phyloP scores from a whole-genome alignment of 2,329 filamentous ascomycete genomes.

The Fusarium devonianum region DNA sequence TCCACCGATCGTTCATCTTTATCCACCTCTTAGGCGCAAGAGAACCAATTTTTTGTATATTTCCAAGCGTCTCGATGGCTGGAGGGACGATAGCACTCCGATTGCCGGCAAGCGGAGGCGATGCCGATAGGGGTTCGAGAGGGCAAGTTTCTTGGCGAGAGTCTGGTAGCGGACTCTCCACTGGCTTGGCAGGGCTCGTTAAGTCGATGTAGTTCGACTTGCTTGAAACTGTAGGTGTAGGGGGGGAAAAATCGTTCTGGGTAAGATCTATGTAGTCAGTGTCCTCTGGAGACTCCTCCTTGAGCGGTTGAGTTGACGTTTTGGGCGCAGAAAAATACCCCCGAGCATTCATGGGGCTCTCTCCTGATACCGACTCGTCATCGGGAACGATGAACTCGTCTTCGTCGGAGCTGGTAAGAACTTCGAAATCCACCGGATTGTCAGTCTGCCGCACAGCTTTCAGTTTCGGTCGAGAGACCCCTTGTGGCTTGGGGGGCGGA shows the following conservation, averaged over 20 bases:
- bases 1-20: slow-evolving; percentile 41
- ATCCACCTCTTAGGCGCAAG: slow-evolving; percentile 36
- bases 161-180: background rate
- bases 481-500: slow-evolving; percentile 49
- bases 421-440: slow-evolving; percentile 52
- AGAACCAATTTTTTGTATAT: slow-evolving; percentile 36
- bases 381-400: slow-evolving; percentile 59
- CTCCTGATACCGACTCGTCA: slow-evolving; percentile 10
- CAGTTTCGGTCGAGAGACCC: slow-evolving; percentile 28
- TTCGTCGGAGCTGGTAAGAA: slow-evolving; percentile 60
- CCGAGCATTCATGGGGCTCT: slow-evolving; percentile 12
- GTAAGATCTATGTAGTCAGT: slow-evolving; percentile 43
- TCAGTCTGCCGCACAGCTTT: slow-evolving; percentile 5
- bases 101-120: background rate
- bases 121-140: background rate
- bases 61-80: slow-evolving; percentile 34
- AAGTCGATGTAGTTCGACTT: slow-evolving; percentile 37
- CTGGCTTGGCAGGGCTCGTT: slow-evolving; percentile 33
- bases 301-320: slow-evolving; percentile 13
- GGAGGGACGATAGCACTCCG: slow-evolving; percentile 13
- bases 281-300: slow-evolving; percentile 31
- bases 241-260: slow-evolving; percentile 33
- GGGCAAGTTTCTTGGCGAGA: background rate
- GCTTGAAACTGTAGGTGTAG: background rate
- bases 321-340: background rate